Evolutionary conservation across 371 early-diverging fungal genomes (phyloP), one percentile per base, ranked within the genome.

Genomic region (Funneliformis caledonium): DNA sequence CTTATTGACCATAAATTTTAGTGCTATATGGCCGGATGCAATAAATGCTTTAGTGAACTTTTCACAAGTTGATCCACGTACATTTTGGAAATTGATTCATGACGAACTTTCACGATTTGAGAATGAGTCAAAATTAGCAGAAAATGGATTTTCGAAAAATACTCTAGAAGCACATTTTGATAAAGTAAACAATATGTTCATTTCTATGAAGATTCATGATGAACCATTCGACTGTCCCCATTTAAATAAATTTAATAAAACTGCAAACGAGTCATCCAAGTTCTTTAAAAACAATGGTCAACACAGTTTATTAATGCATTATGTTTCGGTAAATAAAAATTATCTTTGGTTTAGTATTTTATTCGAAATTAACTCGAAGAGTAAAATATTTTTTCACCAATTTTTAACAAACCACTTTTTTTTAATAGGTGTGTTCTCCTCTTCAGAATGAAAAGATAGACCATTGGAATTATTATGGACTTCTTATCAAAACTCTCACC

Each of bases 21-120:
- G 89, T 60, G 94, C 95, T 2, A 83, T 97, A n/a, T 97, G 97
- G 97, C 86, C 91, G 7, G 95, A 95, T 76, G 93, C 92, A 10
- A 91, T 86, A 16, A 87, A 89, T 52, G 82, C 90, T 4, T 83
- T 97, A 45, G 85, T 86, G 22, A 85, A 85, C 7, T 83, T 89
- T 33, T 90, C 94, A 1, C 86, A 85, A 26, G 76, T 86, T 19
- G 82, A 92, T 50, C 82, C 87, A 0, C 88, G 89, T 16, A 83
- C 88, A 19, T 88, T 93, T 72, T 94, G 95, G 95, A 81, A 82
- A 10, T 69, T 92, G 8, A 79, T 91, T n/a, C 89, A 90, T 85
- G 85, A 82, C 6, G 89, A 91, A 80, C 80, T 95, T 43, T 82
- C 81, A 60, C 85, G 88, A 60, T 93, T 89, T 80, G 85, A 90